Conservation (phyloP, 129 eudicot genomes). For the Dittrichia graveolens region DNA sequence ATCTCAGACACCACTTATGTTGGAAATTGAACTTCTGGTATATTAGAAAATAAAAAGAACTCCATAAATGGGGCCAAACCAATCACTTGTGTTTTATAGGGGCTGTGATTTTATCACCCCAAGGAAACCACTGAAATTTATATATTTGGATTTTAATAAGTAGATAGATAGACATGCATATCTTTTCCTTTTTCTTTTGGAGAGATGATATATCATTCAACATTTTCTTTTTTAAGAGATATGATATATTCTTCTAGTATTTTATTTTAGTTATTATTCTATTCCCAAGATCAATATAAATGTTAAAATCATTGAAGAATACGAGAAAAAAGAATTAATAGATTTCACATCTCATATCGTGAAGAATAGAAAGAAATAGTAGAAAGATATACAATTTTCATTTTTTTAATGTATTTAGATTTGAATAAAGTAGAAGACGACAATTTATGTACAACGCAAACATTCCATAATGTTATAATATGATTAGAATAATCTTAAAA, state of each 20-base stretch:
- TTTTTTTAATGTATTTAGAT: background rate
- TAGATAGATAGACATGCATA: background rate
- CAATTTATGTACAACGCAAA: conserved; percentile 12
- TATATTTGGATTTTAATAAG: conserved; percentile 38
- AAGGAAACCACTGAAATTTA: conserved; percentile 34
- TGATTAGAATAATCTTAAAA: too few species aligned
- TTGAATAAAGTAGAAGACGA: conserved; percentile 7
- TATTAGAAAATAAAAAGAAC: conserved; percentile 16
- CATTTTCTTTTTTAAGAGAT: too few species aligned
- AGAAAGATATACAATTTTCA: background rate
- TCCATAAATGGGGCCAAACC: conserved; percentile 24
- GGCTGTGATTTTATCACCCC: conserved; percentile 40
- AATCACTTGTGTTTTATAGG: conserved; percentile 37
- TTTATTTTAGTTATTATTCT: too few species aligned
- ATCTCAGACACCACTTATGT: conserved; percentile 38
- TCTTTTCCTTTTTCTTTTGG: too few species aligned
- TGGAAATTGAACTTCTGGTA: conserved; percentile 43
- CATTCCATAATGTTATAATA: conserved; percentile 18
- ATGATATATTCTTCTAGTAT: too few species aligned
- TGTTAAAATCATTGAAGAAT: too few species aligned
- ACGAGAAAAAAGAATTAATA: too few species aligned
- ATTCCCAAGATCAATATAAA: too few species aligned
- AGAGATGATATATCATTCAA: too few species aligned
- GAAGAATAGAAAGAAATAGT: too few species aligned
- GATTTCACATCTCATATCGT: too few species aligned